These are phyloP conservation scores for Arachis hypogaea DNA, from an alignment of 306 rosid genomes.

Conservation along the genomic window DNA sequence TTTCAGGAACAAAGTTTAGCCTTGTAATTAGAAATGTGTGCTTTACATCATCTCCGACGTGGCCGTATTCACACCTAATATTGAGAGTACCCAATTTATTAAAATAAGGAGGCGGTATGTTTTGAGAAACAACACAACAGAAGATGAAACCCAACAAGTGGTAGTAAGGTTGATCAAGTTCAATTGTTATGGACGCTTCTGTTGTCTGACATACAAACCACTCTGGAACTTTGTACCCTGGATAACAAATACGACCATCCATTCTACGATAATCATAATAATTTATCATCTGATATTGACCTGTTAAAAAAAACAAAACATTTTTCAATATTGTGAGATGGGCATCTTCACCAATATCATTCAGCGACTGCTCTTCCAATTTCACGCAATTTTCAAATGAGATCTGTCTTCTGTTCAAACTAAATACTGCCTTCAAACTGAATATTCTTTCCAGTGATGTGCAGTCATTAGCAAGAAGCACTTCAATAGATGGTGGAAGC, in stretches of 20 bases:
- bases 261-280: too few species aligned
- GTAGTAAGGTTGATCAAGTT: not conserved
- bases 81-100: too few species aligned
- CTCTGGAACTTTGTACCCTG: not conserved
- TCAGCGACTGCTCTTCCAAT: not conserved
- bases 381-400: not conserved
- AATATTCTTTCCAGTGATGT: not conserved
- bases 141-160: not conserved
- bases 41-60: too few species aligned
- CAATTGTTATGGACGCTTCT: not conserved
- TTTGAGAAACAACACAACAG: not conserved
- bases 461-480: not conserved
- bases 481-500: not conserved
- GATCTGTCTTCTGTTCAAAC: too few species aligned
- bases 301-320: not conserved
- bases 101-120: too few species aligned
- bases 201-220: not conserved
- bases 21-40: too few species aligned
- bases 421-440: not conserved
- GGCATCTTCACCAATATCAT: not conserved
- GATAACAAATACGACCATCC: not conserved
- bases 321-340: not conserved
- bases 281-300: too few species aligned
- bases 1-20: too few species aligned
- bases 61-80: too few species aligned